Percentiles rank a stretch among this genome's conserved stretches.
Conservation (phyloP, 139 green algal species). For the Closterium sp. region DNA sequence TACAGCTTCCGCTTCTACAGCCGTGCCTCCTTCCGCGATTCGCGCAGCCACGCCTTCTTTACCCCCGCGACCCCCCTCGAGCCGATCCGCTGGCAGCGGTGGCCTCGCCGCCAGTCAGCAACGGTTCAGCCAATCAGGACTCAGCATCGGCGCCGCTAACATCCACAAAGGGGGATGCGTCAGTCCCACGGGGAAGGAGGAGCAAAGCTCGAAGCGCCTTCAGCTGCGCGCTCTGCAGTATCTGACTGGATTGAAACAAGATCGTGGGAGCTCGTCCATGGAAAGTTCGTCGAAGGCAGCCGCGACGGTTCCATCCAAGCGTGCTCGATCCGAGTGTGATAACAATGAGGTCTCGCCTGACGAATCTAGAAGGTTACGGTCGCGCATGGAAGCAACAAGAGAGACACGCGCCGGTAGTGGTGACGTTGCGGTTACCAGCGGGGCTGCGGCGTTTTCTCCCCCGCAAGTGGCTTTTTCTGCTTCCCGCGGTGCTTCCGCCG, state of each 20-base stretch:
- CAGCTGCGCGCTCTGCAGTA: background rate
- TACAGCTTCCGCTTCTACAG: no score
- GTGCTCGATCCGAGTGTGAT: background rate
- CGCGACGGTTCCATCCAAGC: background rate
- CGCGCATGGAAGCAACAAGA: no score
- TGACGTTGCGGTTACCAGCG: background rate
- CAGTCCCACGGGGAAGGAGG: background rate
- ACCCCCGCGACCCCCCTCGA: background rate
- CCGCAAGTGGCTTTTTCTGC: background rate
- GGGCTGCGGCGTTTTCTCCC: background rate
- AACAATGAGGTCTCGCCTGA: background rate
- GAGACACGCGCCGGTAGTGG: background rate
- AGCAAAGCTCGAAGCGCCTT: background rate
- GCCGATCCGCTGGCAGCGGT: background rate
- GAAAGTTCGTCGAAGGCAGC: background rate
- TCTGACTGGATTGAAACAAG: background rate
- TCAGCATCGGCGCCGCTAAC: background rate
- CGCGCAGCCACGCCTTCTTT: background rate
- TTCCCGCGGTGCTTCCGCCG: background rate
- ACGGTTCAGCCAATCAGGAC: background rate
- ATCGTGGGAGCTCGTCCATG: background rate
- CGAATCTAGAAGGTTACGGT: background rate
- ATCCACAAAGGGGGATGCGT: background rate
- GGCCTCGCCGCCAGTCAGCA: no score
- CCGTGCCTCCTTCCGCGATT: background rate